Evolutionary conservation across 108 stramenopile species (phyloP).

Genomic region (Pseudonitzschia multiseries): DNA sequence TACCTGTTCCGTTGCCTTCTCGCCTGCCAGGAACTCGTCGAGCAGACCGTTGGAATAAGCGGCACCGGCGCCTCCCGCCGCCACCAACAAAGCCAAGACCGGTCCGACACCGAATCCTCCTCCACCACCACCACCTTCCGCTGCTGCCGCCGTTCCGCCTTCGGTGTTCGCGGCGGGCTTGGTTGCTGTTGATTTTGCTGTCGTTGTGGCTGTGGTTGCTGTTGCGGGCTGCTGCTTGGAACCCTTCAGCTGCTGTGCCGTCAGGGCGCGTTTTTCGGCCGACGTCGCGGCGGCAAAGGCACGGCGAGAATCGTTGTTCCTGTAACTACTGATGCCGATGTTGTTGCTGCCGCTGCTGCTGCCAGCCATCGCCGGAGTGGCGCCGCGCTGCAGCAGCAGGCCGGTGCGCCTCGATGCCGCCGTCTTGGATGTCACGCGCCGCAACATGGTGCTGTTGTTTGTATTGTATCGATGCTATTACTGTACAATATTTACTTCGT

Average conservation of each 20-base stretch:
- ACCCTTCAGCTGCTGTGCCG: constrained; percentile 48
- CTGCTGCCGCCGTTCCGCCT: constrained; percentile 12
- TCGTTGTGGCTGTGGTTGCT: too few species aligned
- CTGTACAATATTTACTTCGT: too few species aligned
- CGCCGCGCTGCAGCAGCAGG: too few species aligned
- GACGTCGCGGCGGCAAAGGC: constrained; percentile 23
- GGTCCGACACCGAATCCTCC: background rate
- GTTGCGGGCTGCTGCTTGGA: constrained; percentile 15
- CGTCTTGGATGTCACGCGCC: constrained; percentile 4
- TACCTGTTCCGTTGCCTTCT: constrained; percentile 10
- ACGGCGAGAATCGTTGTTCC: too few species aligned
- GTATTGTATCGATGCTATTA: too few species aligned
- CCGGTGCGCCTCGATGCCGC: background rate
- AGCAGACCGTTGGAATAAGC: constrained; percentile 47
- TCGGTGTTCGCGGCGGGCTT: background rate
- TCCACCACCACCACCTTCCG: too few species aligned
- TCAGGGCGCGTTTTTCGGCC: constrained; percentile 51
- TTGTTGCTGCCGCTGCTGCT: too few species aligned
- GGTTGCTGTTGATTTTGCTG: background rate
- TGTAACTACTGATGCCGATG: too few species aligned
- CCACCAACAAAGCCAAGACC: constrained; percentile 17
- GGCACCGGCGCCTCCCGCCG: constrained; percentile 32
- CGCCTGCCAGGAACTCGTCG: constrained; percentile 28
- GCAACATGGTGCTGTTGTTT: constrained; percentile 5
- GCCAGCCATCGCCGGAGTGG: too few species aligned